These are phyloP conservation scores for Kodamaea kakaduensis DNA, from an alignment of 805 yeast species.

Conservation along the genomic window DNA sequence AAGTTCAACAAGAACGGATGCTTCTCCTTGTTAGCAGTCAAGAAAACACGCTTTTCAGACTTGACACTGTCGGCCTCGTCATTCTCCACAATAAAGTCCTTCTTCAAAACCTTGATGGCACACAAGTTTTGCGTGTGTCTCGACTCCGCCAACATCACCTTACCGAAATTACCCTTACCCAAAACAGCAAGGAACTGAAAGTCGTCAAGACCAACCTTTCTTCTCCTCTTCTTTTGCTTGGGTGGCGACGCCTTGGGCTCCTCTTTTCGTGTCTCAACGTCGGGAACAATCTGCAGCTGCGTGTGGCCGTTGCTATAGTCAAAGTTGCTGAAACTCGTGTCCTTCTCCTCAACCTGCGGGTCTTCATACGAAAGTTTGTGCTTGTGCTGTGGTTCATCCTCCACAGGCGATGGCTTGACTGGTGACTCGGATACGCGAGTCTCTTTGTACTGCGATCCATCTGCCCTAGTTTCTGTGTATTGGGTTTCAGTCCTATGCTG, in stretches of 20 bases:
- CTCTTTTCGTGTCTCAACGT: conserved; percentile 3
- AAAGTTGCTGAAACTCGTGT: conserved; percentile 18
- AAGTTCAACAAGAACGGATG: conserved; percentile 92
- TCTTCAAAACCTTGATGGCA: conserved; percentile 95
- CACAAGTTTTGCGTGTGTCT: conserved; percentile 76
- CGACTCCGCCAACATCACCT: conserved; percentile 95
- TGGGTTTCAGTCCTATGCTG: conserved; percentile 10
- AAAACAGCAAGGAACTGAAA: conserved; percentile 90
- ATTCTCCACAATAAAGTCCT: conserved; percentile 90
- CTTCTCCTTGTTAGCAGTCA: conserved; percentile 75
- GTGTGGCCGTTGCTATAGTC: conserved; percentile 24
- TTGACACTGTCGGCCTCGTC: conserved; percentile 94
- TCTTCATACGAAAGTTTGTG: conserved; percentile 11
- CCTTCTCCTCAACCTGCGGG: conserved; percentile 8
- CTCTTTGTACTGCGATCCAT: conserved; percentile 7
- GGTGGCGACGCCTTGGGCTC: conserved; percentile 7
- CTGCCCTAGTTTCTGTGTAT: not conserved
- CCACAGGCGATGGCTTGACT: too few relatives aligned
- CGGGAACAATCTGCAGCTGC: conserved; percentile 16
- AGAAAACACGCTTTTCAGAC: conserved; percentile 90
- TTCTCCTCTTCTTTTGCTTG: conserved; percentile 42
- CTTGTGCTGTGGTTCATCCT: conserved; percentile 10
- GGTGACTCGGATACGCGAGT: conserved; percentile 4
- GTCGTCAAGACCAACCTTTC: conserved; percentile 88
- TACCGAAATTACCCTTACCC: conserved; percentile 98